phyloP scores from a whole-genome alignment of 2,329 filamentous ascomycete genomes.

The Emergomyces orientalis region DNA sequence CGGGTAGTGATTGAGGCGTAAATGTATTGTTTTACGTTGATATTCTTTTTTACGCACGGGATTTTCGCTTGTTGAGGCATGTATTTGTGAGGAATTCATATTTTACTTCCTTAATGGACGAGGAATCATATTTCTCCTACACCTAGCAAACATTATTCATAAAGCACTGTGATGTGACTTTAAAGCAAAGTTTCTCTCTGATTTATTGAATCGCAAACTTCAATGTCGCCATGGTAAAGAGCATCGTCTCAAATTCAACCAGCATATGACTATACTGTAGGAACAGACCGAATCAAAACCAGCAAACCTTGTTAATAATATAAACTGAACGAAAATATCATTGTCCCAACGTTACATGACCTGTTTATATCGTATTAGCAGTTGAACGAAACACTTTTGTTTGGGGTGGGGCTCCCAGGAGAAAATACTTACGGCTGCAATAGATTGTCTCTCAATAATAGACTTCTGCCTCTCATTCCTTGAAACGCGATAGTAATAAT shows the following conservation, averaged over 20 bases:
- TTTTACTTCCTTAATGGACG: not conserved
- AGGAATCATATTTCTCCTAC: not conserved
- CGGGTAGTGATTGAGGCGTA: conserved; percentile 1
- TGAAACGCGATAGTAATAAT: conserved; percentile 80
- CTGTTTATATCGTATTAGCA: not conserved
- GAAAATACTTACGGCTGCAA: conserved; percentile 37
- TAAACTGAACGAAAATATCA: not conserved
- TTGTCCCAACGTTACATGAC: not conserved
- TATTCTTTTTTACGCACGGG: not conserved
- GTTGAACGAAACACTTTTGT: not conserved
- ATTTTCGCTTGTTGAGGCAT: not conserved
- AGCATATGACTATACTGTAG: not conserved
- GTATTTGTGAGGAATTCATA: not conserved
- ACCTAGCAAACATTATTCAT: not conserved
- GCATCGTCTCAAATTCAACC: not conserved
- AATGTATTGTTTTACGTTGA: not conserved
- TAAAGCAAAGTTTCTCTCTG: not conserved
- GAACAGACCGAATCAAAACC: not conserved
- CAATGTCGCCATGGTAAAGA: not conserved
- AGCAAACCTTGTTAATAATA: not conserved
- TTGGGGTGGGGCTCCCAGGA: not conserved
- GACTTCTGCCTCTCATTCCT: conserved; percentile 80
- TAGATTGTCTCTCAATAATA: conserved; percentile 60
- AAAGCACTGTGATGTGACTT: not conserved
- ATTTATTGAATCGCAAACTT: not conserved